A percentile compares a stretch with the other conserved stretches of the same genome.
Conservation (phyloP, 495 filamentous ascomycete genomes). For the Halenospora varia region DNA sequence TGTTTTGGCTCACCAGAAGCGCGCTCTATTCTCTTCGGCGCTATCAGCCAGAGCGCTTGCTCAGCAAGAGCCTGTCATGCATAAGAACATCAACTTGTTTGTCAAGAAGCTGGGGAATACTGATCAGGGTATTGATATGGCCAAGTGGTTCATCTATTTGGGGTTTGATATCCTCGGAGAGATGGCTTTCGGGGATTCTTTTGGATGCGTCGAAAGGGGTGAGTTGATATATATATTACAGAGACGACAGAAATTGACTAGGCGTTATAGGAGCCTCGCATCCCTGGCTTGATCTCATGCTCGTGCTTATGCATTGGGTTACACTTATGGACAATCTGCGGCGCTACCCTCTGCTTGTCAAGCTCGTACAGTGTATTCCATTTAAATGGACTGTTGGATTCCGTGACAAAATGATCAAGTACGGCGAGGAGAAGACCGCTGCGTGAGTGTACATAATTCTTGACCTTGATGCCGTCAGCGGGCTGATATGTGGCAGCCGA, state of each 20-base stretch:
- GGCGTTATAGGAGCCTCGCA: neutral
- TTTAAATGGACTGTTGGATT: slow-evolving; percentile 5
- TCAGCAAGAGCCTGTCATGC: neutral
- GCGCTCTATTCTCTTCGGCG: neutral
- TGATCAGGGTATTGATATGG: neutral
- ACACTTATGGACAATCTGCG: slow-evolving; percentile 16
- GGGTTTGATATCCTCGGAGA: neutral
- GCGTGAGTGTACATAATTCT: neutral
- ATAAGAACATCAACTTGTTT: neutral
- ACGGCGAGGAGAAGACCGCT: slow-evolving; percentile 2
- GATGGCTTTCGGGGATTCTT: neutral
- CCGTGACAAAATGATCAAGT: neutral
- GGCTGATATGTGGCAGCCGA: neutral
- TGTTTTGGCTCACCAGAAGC: neutral
- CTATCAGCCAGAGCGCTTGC: neutral
- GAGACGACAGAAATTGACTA: neutral
- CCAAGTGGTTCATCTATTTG: neutral
- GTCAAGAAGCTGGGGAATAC: neutral
- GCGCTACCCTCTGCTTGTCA: neutral
- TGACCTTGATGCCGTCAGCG: neutral
- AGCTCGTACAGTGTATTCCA: slow-evolving; percentile 2
- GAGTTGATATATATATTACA: neutral
- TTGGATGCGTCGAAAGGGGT: neutral
- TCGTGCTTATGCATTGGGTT: neutral
- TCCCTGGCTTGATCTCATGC: neutral